Evolutionary conservation across 116 monocot species (phyloP), one percentile per base, ranked within the genome.

Genomic region (Zostera marina): DNA sequence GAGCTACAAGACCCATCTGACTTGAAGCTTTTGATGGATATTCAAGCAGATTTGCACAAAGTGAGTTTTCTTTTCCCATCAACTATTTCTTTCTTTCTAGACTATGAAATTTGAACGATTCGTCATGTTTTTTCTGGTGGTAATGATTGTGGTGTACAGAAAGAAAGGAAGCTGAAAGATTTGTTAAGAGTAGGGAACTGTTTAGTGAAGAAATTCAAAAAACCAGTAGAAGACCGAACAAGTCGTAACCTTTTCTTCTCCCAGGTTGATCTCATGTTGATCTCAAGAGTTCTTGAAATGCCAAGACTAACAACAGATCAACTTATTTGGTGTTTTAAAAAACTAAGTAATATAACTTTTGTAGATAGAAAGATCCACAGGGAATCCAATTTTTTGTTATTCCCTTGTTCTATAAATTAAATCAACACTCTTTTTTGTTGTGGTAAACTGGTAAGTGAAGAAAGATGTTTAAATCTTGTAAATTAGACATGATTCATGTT

Each of bases 181-280:
- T 46, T 82, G 10, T 47, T 96, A 56, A 67, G 74, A 54, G 75
- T 74, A 0, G 82, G 85, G 1, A 89, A 82, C 48, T 96, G 96
- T 57, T n/a, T 89, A 10, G 78, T 85, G 41, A 88, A 82, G 72
- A 96, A 76, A 64, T 82, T 88, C 63, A 88, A 84, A 58, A 94
- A 74, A 73, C 71, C 73, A 0, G 73, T 66, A 54, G 82, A 82
- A 63, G 65, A 72, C 39, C 58, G 72, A 66, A 65, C 75, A 46
- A 78, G 69, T 32, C 75, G 74, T 55, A 80, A 85, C 44, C 71
- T 85, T 2, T 96, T 88, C 70, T 89, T 88, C 72, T 73, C 89
- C 9, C 89, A 82, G 61, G 67, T 96, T 23, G 96, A 96, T 73
- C 14, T 96, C 62, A 85, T 73, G 54, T 25, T 96, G 67, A 72